A percentile compares a stretch with the other conserved stretches of the same genome.
Conservation (phyloP, 2,329 filamentous ascomycete genomes). For the Microascus cirrosus region DNA sequence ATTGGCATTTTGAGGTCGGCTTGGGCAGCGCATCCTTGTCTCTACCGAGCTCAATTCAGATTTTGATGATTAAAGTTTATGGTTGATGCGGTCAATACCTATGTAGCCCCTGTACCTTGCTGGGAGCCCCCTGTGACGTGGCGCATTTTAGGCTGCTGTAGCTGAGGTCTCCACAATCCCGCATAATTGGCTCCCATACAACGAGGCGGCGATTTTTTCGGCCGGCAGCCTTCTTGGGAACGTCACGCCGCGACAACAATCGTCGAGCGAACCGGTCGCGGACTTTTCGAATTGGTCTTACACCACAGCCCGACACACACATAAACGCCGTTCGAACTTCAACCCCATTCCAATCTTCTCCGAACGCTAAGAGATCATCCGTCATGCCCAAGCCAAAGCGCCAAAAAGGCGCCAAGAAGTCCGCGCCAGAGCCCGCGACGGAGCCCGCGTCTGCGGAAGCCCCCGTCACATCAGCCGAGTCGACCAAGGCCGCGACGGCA, state of each 20-base stretch:
- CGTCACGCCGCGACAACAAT: background rate
- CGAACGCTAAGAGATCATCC: background rate
- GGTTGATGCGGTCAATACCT: background rate
- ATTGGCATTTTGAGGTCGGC: background rate
- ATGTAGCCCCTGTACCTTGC: background rate
- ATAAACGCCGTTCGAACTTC: background rate
- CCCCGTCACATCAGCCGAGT: background rate
- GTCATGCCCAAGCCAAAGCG: constrained; percentile 50
- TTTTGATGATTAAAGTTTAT: too few species aligned
- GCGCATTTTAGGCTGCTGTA: background rate
- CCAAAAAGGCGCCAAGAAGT: constrained; percentile 38
- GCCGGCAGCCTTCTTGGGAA: background rate
- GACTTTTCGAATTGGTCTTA: background rate
- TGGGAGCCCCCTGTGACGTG: background rate
- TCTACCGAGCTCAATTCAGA: too few species aligned
- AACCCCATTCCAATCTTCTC: background rate
- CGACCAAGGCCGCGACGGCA: constrained; percentile 19
- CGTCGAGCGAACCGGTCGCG: background rate
- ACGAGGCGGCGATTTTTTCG: background rate
- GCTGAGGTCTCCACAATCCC: background rate
- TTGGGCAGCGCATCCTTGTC: background rate
- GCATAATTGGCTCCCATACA: background rate
- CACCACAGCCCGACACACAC: background rate
- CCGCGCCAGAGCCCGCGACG: constrained; percentile 16
- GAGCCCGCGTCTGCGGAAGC: background rate